Percentiles rank a stretch among this genome's conserved stretches.
Conservation (phyloP, 2,329 filamentous ascomycete genomes). For the Arthrinium phaeospermum region DNA sequence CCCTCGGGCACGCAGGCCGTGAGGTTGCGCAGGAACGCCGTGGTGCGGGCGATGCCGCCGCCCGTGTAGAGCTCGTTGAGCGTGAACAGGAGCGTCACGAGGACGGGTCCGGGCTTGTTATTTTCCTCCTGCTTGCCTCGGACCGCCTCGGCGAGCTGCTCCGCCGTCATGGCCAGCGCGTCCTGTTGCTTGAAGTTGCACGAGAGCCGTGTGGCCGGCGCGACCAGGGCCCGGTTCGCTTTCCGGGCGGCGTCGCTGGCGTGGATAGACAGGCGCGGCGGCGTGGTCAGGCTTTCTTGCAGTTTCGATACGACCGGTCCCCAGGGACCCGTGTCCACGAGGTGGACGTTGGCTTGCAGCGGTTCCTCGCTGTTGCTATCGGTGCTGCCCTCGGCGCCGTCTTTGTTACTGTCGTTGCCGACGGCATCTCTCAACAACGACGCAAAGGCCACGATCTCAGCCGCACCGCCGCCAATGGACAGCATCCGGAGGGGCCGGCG, state of each 20-base stretch:
- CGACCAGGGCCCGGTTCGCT: slow-evolving; percentile 52
- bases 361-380: not conserved
- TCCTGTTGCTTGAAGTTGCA: slow-evolving; percentile 55
- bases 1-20: slow-evolving; percentile 62
- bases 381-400: not conserved
- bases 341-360: slow-evolving; percentile 51
- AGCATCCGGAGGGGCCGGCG: slow-evolving; percentile 45
- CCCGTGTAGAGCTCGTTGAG: slow-evolving; percentile 92
- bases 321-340: slow-evolving; percentile 89
- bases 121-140: not conserved
- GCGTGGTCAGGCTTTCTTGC: slow-evolving; percentile 57
- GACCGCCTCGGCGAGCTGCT: not conserved
- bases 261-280: slow-evolving; percentile 57
- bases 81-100: slow-evolving; percentile 90
- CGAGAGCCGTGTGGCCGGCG: slow-evolving; percentile 41
- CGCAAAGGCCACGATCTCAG: slow-evolving; percentile 64
- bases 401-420: too few species aligned
- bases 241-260: slow-evolving; percentile 54
- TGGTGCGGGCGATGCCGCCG: slow-evolving; percentile 75
- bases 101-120: slow-evolving; percentile 40
- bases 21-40: slow-evolving; percentile 73
- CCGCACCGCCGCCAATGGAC: slow-evolving; percentile 62
- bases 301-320: slow-evolving; percentile 64
- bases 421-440: slow-evolving; percentile 42
- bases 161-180: slow-evolving; percentile 47